Evolutionary conservation across 2,329 filamentous ascomycete species (phyloP), one percentile per base, ranked within the genome.

Genomic region (Fusarium sp.): DNA sequence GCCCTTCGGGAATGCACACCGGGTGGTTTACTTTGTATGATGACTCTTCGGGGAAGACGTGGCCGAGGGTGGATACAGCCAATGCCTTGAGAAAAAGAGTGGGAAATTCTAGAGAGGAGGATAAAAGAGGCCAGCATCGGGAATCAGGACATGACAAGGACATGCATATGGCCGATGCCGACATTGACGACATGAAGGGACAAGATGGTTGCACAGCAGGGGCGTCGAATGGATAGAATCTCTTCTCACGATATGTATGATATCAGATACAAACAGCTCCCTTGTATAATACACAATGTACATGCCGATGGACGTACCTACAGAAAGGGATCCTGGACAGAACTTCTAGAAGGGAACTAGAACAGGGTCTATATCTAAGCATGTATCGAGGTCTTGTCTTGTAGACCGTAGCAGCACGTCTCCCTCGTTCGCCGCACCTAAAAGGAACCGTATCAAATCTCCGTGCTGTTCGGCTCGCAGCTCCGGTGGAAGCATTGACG

Each of bases 211-310:
- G 57, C 68, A 68, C 39, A 72, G 45, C 41, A 63, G 39, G 48
- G 57, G 43, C 57, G 45, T 37, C 30, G 54, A 34, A 35, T 66
- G 68, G 72, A 70, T 76, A 77, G 68, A 77, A 78, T 74, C 76
- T 71, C 76, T 71, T 73, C 72, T 78, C 68, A 68, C 65, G 64
- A 70, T 65, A 70, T 54, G 50, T 65, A 70, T 54, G 50, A 75
- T 66, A 67, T 67, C 23, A 50, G 23, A 50, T 50, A 50, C 45
- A 30, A 57, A 68, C 48, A 68, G 43, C 43, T 23, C 50, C 50
- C 65, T 57, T 61, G 50, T 52, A 61, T 41, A 37, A 56, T 67
- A 67, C 52, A 50, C 64, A 27, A 30, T 50, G 45, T 50, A 50
- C 45, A 45, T 45, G 43, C 43, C 43, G 43, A 45, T 45, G 23